A percentile compares a stretch with the other conserved stretches of the same genome.
phyloP scores from a whole-genome alignment of 768 basidiomycete species.

The Russula ochroleuca region DNA sequence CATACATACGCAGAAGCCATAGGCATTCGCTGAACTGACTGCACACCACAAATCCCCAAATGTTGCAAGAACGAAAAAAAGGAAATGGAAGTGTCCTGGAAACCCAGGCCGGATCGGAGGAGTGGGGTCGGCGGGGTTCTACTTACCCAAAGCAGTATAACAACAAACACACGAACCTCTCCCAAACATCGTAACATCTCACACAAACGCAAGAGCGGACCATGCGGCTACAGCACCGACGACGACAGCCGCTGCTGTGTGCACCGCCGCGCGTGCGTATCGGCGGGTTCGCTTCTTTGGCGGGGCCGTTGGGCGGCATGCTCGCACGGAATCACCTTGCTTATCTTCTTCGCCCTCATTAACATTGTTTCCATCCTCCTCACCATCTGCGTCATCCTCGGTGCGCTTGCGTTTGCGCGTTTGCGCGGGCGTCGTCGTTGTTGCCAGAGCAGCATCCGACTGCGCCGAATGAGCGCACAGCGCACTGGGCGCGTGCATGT shows the following conservation, averaged over 20 bases:
- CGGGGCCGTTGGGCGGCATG: constrained; percentile 13
- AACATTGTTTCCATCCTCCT: constrained; percentile 4
- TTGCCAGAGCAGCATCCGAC: constrained; percentile 28
- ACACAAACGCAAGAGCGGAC: constrained; percentile 54
- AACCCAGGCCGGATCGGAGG: not conserved
- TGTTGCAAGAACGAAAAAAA: not conserved
- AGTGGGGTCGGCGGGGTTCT: not conserved
- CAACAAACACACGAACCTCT: constrained; percentile 1
- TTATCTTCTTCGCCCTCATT: constrained; percentile 6
- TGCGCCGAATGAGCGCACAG: constrained; percentile 30
- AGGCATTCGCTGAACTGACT: not conserved
- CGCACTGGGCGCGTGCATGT: constrained; percentile 22
- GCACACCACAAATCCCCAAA: not conserved
- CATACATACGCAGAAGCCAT: constrained; percentile 23
- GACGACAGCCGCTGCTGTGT: constrained; percentile 58
- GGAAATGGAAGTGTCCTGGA: constrained; percentile 2
- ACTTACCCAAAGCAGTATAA: constrained; percentile 1
- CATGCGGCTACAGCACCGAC: constrained; percentile 69
- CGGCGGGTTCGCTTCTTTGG: constrained; percentile 39
- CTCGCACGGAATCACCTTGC: constrained; percentile 11
- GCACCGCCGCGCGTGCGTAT: constrained; percentile 43
- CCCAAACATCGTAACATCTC: not conserved
- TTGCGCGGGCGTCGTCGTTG: not conserved
- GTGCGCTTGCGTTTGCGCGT: constrained; percentile 37
- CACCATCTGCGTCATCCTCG: constrained; percentile 28